Evolutionary conservation across 192 early-diverging fungal species (phyloP).

Genomic region (Dissophora ornata): DNA sequence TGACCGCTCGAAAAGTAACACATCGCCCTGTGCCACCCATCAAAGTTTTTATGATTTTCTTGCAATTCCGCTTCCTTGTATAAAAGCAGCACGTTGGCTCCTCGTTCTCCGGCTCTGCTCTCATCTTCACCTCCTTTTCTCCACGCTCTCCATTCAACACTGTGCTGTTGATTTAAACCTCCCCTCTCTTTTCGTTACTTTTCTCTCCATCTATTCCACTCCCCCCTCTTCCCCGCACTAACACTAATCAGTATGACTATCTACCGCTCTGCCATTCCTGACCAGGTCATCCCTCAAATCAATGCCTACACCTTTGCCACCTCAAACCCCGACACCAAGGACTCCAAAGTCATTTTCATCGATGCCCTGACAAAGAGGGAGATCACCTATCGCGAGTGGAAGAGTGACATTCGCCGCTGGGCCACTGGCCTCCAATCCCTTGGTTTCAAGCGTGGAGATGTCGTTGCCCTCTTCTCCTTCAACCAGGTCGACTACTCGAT

Average conservation of each 20-base stretch:
- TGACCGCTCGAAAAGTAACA: no score
- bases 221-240: not conserved
- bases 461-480: conserved; percentile 75
- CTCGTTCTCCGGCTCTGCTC: not conserved
- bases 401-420: conserved; percentile 54
- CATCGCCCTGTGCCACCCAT: no score
- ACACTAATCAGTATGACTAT: conserved; percentile 29
- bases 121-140: not conserved
- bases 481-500: conserved; percentile 70
- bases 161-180: not conserved
- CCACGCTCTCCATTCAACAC: not conserved
- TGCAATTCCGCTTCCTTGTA: not conserved
- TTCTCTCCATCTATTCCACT: not conserved
- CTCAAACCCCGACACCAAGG: conserved; percentile 50
- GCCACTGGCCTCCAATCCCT: conserved; percentile 55
- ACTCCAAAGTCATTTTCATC: conserved; percentile 54
- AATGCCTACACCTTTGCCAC: conserved; percentile 58
- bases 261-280: conserved; percentile 47
- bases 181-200: not conserved
- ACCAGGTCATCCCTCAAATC: conserved; percentile 54
- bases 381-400: conserved; percentile 59
- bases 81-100: no score
- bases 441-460: conserved; percentile 74
- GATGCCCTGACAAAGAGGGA: conserved; percentile 50
- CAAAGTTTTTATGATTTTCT: no score